Base-by-base conservation (phyloP, 2,329 filamentous ascomycete species). In the Verticillium nubilum region DNA sequence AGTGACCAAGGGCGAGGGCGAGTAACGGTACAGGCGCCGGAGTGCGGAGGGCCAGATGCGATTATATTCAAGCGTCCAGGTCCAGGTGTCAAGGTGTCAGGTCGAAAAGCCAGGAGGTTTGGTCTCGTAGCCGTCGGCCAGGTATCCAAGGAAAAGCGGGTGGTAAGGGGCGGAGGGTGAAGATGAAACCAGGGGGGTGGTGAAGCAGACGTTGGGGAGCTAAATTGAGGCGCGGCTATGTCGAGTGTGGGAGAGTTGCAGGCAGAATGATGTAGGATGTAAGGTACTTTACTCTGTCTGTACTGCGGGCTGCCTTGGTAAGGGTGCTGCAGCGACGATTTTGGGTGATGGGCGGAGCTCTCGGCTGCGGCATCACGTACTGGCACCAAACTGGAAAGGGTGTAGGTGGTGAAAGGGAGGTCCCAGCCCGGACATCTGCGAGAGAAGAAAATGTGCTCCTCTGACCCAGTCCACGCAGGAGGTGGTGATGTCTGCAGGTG, bases 171-270 rank as follows among this genome's bases (percentile, higher is more conserved):
- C 52, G 52, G 27, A 31, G 26, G 27, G 27, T 19, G 29, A 54
- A 19, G 17, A 28, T 54, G 52, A 29, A 54, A 54, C 31, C 56
- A 54, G 50, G 58, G 54, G 57, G 29, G 54, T 54, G 27, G n/a
- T 56, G 54, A 54, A 57, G 56, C 59, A 54, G 59, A 31, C 56
- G 52, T 52, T 61, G 42, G 31, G 54, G 23, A 56, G 23, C 42
- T 47, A 47, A 47, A 47, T 47, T 23, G 42, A 47, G 42, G 42
- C 42, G 42, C 42, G 42, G 42, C 42, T 47, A 47, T 19, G 42
- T 12, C 1, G n/a, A 23, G 42, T n/a, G 42, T 25, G 42, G 42
- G 19, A 47, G n/a, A 47, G 42, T 47, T 47, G 42, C n/a, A 47
- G 42, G 42, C 42, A 47, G 42, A 47, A 47, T 47, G 42, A 47